Base-by-base conservation (phyloP, 805 yeast genomes). In the Pichia eremophila region DNA sequence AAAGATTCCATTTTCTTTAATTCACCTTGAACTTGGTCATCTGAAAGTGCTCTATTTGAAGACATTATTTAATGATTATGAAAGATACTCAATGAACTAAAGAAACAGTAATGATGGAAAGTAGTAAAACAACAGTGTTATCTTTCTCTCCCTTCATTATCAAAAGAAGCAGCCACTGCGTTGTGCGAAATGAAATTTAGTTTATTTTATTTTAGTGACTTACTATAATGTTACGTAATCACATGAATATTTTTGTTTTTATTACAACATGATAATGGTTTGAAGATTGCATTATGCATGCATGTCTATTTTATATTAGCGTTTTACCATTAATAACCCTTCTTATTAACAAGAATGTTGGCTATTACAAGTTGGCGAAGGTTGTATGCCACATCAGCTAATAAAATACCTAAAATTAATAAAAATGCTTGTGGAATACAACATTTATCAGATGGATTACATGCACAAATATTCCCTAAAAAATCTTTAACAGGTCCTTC, bases 1-100 rank as follows among this genome's bases (percentile, higher is more conserved):
- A 93, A 93, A 64, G 95, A 90, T 66, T 91, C 95, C 97, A 93
- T 93, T 75, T 93, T 93, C 67, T 83, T 82, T 69, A 93, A 85
- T 74, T 93, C 99, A 59, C 88, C 88, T 63, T 85, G 89, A 57
- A 72, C 77, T 64, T 73, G 77, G 56, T 69, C 74, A 54, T 73
- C 78, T 40, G 75, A 71, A 46, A 73, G 61, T 40, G 68, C 68
- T 55, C 67, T 63, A 35, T 63, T 44, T 8, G 67, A 63, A 36
- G 68, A 55, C 68, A 64, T 64, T 22, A 27, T 27, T 5, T 22
- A 22, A 22, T 22, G 25, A 22, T 22, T 22, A 22, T 5, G 25
- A 22, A 5, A 22, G 25, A 22, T 22, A 22, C 25, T 22, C 5
- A 22, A 22, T 4, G 4, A 22, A 22, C 6, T 4, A 22, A 1